Evolutionary conservation across 2,329 filamentous ascomycete species (phyloP).

Genomic region (Fonsecaea monophora): DNA sequence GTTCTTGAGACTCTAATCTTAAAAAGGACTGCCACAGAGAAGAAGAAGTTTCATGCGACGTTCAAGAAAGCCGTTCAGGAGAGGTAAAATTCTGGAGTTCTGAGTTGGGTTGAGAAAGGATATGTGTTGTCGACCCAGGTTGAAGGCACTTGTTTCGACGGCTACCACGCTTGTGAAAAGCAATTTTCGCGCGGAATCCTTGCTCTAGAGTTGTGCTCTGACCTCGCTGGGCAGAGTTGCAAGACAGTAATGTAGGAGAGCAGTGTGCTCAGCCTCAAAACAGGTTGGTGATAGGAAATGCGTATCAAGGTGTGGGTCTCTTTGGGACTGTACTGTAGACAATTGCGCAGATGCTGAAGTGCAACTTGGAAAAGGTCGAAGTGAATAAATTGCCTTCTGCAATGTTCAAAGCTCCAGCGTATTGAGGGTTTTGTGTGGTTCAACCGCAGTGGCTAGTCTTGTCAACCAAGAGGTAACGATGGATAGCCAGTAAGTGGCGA

Average conservation of each 20-base stretch:
- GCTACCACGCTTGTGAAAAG: neutral
- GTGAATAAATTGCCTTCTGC: neutral
- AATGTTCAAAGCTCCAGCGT: neutral
- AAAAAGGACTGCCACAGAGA: slow-evolving; percentile 30
- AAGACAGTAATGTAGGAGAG: neutral
- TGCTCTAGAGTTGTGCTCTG: neutral
- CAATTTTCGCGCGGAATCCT: neutral
- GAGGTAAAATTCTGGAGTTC: neutral
- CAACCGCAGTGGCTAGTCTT: slow-evolving; percentile 5
- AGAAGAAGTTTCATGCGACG: slow-evolving; percentile 10
- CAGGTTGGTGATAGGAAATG: neutral
- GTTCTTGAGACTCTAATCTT: slow-evolving; percentile 30
- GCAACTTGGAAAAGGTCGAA: neutral
- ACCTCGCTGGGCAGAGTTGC: neutral
- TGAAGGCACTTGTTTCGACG: neutral
- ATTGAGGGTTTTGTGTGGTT: neutral
- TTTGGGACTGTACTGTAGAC: neutral
- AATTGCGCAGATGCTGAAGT: neutral
- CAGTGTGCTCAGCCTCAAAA: neutral
- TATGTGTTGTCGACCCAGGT: neutral
- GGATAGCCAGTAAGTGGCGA: slow-evolving; percentile 15
- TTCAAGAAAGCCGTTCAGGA: neutral
- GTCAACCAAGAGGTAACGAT: neutral
- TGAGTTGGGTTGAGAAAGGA: slow-evolving; percentile 8
- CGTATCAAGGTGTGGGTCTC: neutral